Percentiles rank a stretch among this genome's conserved stretches.
These are phyloP conservation scores for Manihot esculenta DNA, from an alignment of 441 rosid genomes.

Conservation along the genomic window DNA sequence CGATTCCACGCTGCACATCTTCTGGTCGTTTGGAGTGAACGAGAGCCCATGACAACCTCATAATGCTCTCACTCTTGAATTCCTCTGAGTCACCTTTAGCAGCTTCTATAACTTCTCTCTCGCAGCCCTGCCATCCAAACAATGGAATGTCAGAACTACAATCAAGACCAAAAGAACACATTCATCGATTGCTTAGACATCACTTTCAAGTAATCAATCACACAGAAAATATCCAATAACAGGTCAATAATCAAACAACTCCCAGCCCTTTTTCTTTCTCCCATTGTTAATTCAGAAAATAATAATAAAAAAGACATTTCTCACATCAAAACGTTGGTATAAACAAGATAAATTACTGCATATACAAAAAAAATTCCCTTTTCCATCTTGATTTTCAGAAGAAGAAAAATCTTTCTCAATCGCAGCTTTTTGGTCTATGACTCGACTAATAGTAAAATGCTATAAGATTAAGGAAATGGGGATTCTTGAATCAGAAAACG, in stretches of 20 bases:
- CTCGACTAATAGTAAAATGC: neutral
- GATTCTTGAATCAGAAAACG: neutral
- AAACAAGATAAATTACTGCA: too few relatives aligned
- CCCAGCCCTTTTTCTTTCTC: too few relatives aligned
- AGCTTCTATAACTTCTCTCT: conserved; percentile 72
- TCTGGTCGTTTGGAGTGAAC: conserved; percentile 78
- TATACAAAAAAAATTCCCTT: too few relatives aligned
- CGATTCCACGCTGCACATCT: conserved; percentile 90
- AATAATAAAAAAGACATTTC: too few relatives aligned
- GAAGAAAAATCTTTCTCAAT: too few relatives aligned
- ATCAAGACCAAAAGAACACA: neutral
- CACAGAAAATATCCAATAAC: too few relatives aligned
- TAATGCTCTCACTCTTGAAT: conserved; percentile 57
- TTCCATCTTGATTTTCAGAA: too few relatives aligned
- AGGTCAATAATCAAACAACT: too few relatives aligned
- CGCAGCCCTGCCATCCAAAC: conserved; percentile 57
- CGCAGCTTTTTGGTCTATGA: too few relatives aligned
- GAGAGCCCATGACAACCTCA: conserved; percentile 95
- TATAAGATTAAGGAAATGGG: neutral
- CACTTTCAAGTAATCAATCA: too few relatives aligned
- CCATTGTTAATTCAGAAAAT: too few relatives aligned
- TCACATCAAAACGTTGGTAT: too few relatives aligned
- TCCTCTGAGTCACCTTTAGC: conserved; percentile 49
- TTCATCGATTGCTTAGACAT: neutral
- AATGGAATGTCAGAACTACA: neutral